Evolutionary conservation across 1,284 basidiomycete genomes (phyloP), one percentile per base, ranked within the genome.

Genomic region (Ceratobasidium theobromae): DNA sequence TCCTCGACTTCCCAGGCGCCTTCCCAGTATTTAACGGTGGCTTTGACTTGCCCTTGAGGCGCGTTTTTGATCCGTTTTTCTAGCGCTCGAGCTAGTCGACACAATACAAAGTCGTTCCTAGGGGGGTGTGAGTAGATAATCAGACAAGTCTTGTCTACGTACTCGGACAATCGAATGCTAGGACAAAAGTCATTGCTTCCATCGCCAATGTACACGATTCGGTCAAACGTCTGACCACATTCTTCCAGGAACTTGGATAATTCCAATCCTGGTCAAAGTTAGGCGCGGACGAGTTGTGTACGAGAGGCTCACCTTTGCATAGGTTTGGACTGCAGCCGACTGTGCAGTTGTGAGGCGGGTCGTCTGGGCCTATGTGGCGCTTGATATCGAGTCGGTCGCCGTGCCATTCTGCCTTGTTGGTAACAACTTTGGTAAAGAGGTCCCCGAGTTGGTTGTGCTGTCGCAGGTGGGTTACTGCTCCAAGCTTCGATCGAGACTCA

Each of bases 111-210:
- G 72, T 95, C 93, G 77, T 89, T 86, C 60, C 89, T 92, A 23
- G 35, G 27, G 33, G 21, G 28, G n/a, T 2, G 38, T 52, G 8
- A 43, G 28, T 18, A 16, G 9, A 32, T 8, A 2, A 8, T 25
- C 3, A 16, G 43, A 41, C 16, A 40, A 38, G 2, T 16, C 8
- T 38, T 38, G 35, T 38, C 5, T 23, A 78, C 82, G 67, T 71
- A 91, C 88, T 82, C 82, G 77, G 88, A 80, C 66, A 98, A 80
- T 60, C 90, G 86, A 65, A 96, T 77, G 54, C 95, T 82, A 3
- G 96, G 95, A 75, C 97, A 99, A 75, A 92, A 98, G 76, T 99
- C 97, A 76, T 99, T 99, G 11, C 84, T 83, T 1, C 96, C 96
- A 75, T 99, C 96, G 23, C 96, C 97, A 65, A 98, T 84, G 75